Evolutionary conservation across 2,329 filamentous ascomycete genomes (phyloP).

Genomic region (Alternaria sp.): DNA sequence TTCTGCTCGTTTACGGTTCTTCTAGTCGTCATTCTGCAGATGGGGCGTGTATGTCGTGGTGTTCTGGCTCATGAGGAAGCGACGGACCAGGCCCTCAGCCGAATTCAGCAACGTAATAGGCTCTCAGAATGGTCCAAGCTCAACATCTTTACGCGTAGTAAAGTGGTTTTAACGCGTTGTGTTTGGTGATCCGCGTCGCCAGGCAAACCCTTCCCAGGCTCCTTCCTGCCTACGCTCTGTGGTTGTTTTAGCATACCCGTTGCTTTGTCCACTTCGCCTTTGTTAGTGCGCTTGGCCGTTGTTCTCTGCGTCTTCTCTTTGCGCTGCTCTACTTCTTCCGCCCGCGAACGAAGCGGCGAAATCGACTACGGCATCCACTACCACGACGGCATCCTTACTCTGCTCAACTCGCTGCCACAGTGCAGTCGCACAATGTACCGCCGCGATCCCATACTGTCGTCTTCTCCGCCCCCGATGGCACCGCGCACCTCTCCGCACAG

Average conservation of each 20-base stretch:
- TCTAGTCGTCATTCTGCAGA: constrained; percentile 68
- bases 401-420: not conserved
- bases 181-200: constrained; percentile 23
- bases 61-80: constrained; percentile 2
- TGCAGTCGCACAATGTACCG: constrained; percentile 36
- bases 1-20: constrained; percentile 71
- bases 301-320: constrained; percentile 6
- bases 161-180: constrained; percentile 16
- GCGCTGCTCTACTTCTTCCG: not conserved
- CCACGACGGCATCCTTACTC: not conserved
- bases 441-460: constrained; percentile 43
- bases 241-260: constrained; percentile 7
- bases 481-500: constrained; percentile 42
- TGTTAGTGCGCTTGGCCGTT: constrained; percentile 16
- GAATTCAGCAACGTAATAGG: constrained; percentile 24
- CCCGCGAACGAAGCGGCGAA: constrained; percentile 4
- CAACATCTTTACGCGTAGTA: constrained; percentile 14
- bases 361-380: not conserved
- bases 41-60: not conserved
- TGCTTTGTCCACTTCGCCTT: constrained; percentile 23
- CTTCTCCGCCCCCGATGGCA: constrained; percentile 34
- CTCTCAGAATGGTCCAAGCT: constrained; percentile 17
- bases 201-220: not conserved
- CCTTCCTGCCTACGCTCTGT: constrained; percentile 3
- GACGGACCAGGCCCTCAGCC: constrained; percentile 1